Conservation (phyloP, 1,284 basidiomycete species). For the Moesziomyces aphidis region DNA sequence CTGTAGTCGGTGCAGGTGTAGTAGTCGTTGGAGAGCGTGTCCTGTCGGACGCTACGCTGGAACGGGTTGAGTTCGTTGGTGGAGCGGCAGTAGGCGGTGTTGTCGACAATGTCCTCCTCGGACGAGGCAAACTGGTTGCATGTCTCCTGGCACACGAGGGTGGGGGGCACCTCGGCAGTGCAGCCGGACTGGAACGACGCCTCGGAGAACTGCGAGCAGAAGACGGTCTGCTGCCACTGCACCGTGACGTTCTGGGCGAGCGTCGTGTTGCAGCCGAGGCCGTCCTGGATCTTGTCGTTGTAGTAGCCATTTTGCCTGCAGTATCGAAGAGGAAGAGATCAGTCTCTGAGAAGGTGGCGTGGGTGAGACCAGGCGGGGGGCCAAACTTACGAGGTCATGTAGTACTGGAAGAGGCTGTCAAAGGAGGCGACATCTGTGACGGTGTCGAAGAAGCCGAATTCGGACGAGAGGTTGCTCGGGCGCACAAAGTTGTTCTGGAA, state of each 20-base stretch:
- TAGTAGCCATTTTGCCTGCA: conserved; percentile 62
- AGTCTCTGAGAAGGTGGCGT: not conserved
- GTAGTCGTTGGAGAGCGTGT: conserved; percentile 68
- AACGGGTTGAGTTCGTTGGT: conserved; percentile 50
- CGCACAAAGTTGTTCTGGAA: conserved; percentile 64
- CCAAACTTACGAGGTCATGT: conserved; percentile 63
- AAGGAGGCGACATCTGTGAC: conserved; percentile 69
- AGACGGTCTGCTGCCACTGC: conserved; percentile 61
- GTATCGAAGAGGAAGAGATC: not conserved
- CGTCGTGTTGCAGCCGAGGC: conserved; percentile 58
- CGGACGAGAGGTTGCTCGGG: conserved; percentile 67
- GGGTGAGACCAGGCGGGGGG: not conserved
- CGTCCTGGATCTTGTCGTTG: conserved; percentile 45
- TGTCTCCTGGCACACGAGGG: conserved; percentile 63
- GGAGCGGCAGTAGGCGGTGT: conserved; percentile 56
- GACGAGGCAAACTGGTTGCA: conserved; percentile 54
- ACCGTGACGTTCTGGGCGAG: conserved; percentile 53
- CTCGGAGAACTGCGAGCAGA: conserved; percentile 61
- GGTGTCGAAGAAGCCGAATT: conserved; percentile 66
- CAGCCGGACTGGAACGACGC: conserved; percentile 56
- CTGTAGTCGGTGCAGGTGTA: conserved; percentile 69
- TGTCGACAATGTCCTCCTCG: conserved; percentile 55
- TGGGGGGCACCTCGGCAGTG: conserved; percentile 49
- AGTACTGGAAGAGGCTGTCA: conserved; percentile 68
- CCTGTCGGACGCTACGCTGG: conserved; percentile 55